These are phyloP conservation scores for Ophiostoma sp. DNA, from an alignment of 2,329 filamentous ascomycete species.

Conservation along the genomic window DNA sequence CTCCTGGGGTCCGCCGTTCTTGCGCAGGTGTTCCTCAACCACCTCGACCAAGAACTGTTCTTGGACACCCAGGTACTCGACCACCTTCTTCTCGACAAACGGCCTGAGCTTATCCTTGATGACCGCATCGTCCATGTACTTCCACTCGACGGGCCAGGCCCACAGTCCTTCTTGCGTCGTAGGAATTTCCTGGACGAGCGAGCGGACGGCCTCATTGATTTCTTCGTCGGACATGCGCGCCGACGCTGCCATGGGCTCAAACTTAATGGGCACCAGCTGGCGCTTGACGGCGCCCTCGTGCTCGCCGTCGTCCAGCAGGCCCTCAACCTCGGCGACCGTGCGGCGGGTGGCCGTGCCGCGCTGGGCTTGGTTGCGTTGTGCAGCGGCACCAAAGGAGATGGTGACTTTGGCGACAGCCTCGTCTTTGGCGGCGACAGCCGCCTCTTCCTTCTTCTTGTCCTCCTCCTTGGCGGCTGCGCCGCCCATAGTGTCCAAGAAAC, in stretches of 20 bases:
- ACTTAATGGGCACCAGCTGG: conserved; percentile 78
- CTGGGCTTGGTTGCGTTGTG: conserved; percentile 67
- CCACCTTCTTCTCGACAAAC: conserved; percentile 97
- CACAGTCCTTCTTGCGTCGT: conserved; percentile 83
- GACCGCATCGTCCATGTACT: conserved; percentile 77
- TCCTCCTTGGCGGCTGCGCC: background rate
- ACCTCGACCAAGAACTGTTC: conserved; percentile 94
- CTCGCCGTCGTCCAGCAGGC: conserved; percentile 92
- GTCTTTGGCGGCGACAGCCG: background rate
- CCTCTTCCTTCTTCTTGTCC: background rate
- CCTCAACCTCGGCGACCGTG: conserved; percentile 91
- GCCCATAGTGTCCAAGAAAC: conserved; percentile 83
- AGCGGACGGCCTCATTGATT: conserved; percentile 74
- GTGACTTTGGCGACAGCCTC: conserved; percentile 66
- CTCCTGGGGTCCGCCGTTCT: conserved; percentile 71
- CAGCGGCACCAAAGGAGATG: conserved; percentile 84
- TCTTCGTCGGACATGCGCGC: conserved; percentile 81
- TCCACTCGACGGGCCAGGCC: conserved; percentile 92
- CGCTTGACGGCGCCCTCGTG: conserved; percentile 67
- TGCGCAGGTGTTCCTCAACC: conserved; percentile 81
- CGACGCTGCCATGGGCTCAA: conserved; percentile 67
- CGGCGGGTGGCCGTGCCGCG: conserved; percentile 62
- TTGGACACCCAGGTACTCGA: conserved; percentile 94
- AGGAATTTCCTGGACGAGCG: conserved; percentile 87
- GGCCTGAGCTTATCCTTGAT: conserved; percentile 85